Evolutionary conservation across 179 eudicot genomes (phyloP).

Genomic region (Sideroxylon spinosum): DNA sequence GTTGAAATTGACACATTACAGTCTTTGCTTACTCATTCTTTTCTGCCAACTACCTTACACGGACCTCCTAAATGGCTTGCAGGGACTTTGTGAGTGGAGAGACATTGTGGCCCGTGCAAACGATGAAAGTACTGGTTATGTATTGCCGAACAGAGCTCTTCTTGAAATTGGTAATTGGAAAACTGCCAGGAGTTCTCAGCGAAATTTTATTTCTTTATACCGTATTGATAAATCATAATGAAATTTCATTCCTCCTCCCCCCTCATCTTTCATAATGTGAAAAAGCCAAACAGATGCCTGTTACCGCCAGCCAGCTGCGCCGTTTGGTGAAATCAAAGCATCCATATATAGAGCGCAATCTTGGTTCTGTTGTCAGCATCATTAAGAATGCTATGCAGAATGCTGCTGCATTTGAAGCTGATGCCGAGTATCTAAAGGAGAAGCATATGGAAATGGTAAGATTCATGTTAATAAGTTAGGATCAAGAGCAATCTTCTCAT

Average conservation of each 20-base stretch:
- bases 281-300: conserved; percentile 97
- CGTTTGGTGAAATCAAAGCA: conserved; percentile 62
- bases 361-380: conserved; percentile 67
- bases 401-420: conserved; percentile 72
- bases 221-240: not conserved
- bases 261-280: not conserved
- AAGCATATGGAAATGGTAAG: conserved; percentile 49
- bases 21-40: not conserved
- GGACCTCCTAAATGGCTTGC: conserved; percentile 20
- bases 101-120: conserved; percentile 86
- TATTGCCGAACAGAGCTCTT: conserved; percentile 85
- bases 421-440: conserved; percentile 59
- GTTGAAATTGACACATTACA: conserved; percentile 1
- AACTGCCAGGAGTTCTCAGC: conserved; percentile 9
- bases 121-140: conserved; percentile 98
- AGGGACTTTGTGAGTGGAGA: conserved; percentile 97
- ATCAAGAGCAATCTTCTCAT: not conserved
- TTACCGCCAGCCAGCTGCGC: conserved; percentile 57
- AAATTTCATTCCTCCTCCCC: not conserved
- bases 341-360: conserved; percentile 81
- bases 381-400: conserved; percentile 71
- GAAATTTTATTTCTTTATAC: not conserved
- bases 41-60: not conserved
- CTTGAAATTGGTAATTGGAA: conserved; percentile 71
- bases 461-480: not conserved